Evolutionary conservation across 345 rosid species (phyloP), one percentile per base, ranked within the genome.

Genomic region (Murraya koenigii): DNA sequence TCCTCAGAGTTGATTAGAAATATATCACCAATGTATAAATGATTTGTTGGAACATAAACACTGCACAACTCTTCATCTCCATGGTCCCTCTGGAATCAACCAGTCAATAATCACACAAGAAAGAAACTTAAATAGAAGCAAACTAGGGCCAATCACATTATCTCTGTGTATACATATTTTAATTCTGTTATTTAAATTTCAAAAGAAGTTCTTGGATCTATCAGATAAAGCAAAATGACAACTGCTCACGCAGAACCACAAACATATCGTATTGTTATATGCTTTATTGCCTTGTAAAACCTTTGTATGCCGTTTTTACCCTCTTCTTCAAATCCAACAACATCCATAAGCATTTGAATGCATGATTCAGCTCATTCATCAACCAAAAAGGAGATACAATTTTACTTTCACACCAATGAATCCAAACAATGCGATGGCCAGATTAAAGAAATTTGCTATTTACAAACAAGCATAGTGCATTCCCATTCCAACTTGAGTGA

Each of bases 51-150:
- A 38, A 91, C 98, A 74, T 88, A 93, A 70, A 91, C 93, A 75
- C 98, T 93, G 86, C 94, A 93, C 52, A 93, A 69, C 86, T 93
- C 97, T 82, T 93, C 93, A 79, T 93, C 92, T 80, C 91, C 90
- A 19, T 89, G 75, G 23, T 88, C 93, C 47, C 79, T 90, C 97
- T 93, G 90, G 76, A 77, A 82, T n/a, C 20, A 79, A 65, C 36
- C 61, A 69, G 70, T 62, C 75, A 80, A 72, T 38, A 54, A 72
- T 49, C 33, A 62, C n/a, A 41, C 39, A 71, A 8, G 7, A 13
- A 47, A 61, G 71, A 75, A 76, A 38, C 15, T 39, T 47, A 67
- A 1, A 23, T 15, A 60, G 41, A 75, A 52, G 11, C 58, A 38
- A 74, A 41, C 64, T 4, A 64, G 56, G 61, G 26, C 6, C n/a